Evolutionary conservation across 352 stramenopile species (phyloP), one percentile per base, ranked within the genome.

Genomic region (Phytopythium aichiense): DNA sequence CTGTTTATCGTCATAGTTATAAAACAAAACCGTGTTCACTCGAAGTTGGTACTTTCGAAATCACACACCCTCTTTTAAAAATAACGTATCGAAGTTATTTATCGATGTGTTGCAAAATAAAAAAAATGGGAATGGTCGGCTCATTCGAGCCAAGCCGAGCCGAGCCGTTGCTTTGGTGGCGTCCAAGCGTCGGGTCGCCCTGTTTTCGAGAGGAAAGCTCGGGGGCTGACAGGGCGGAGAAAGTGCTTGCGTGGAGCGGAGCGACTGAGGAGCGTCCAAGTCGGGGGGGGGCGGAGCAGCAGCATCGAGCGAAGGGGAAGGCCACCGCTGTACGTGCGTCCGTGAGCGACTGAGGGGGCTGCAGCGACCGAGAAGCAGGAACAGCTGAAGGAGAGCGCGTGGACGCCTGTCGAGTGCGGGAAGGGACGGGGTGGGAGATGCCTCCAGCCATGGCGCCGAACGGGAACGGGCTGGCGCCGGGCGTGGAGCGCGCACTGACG

Each of bases 401-500:
- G 22, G 31, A 28, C 46, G 23, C 7, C 45, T 25, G 30, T 9
- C 45, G 4, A n/a, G 46, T 13, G 23, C 7, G 46, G 33, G 46
- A 53, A 22, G 22, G 13, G 16, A 20, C 23, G 25, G 46, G 0
- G 43, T 1, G n/a, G 22, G 46, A 13, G 22, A 53, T 58, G 30
- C 18, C 35, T 7, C 31, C 54, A 28, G 54, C 22, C 37, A 50
- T 60, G 22, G 38, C 38, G 23, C 37, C 54, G 55, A 67, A 66
- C 53, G 63, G 54, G 40, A 63, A 37, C 37, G 25, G 45, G 40
- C 57, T 56, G 46, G 18, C 55, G 23, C 58, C 30, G 16, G 58
- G 30, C 23, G 46, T 53, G 9, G 46, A 53, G 46, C 46, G 46
- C 46, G 69, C 69, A n/a, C 49, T 72, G 37, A 66, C 64, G 15